These are phyloP conservation scores for Coemansia sp. DNA, from an alignment of 192 early-diverging fungal genomes.

Conservation along the genomic window DNA sequence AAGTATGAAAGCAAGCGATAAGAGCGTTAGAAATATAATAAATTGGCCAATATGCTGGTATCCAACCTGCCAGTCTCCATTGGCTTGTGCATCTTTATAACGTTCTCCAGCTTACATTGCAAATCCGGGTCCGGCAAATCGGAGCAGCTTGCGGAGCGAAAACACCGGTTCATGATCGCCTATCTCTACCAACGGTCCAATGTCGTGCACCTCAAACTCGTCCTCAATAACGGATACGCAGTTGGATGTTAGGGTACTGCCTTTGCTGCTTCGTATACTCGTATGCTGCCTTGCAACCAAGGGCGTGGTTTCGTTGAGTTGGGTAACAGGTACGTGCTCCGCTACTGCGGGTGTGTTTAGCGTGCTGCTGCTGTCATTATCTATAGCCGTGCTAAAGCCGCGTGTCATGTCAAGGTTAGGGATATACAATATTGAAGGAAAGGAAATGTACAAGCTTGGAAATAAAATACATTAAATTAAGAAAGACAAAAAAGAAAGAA, in stretches of 20 bases:
- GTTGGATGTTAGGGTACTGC: not conserved
- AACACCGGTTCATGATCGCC: constrained; percentile 55
- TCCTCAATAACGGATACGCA: constrained; percentile 15
- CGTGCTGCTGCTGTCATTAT: not conserved
- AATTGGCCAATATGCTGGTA: too few relatives aligned
- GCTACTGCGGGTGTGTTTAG: not conserved
- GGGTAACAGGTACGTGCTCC: not conserved
- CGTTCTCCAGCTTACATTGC: constrained; percentile 37
- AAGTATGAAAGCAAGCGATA: not conserved
- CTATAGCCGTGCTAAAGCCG: not conserved
- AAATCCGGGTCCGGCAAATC: constrained; percentile 66
- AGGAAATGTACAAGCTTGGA: not conserved
- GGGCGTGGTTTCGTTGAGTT: constrained; percentile 5
- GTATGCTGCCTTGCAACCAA: constrained; percentile 1
- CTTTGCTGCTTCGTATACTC: not conserved
- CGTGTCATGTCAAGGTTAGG: not conserved
- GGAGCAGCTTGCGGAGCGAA: constrained; percentile 62
- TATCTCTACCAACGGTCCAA: constrained; percentile 50
- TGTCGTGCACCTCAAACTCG: constrained; percentile 48
- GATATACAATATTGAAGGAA: not conserved
- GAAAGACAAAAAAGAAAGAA: not conserved
- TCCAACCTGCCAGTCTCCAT: not conserved
- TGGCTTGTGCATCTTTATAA: not conserved
- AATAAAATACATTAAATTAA: constrained; percentile 1
- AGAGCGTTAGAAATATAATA: not conserved